These are phyloP conservation scores for Aspergillus ustus DNA, from an alignment of 2,329 filamentous ascomycete genomes.

Conservation along the genomic window DNA sequence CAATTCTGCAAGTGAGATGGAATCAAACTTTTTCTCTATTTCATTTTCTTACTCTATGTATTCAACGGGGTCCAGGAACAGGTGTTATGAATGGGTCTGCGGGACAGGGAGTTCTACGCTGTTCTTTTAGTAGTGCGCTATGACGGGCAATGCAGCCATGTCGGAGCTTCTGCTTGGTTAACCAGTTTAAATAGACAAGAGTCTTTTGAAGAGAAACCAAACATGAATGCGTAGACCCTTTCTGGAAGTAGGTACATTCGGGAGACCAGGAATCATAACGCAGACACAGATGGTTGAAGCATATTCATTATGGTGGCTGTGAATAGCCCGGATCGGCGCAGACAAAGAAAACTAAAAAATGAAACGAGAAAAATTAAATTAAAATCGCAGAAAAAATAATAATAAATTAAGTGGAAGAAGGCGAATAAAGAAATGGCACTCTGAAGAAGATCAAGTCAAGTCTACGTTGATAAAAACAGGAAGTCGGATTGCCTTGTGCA, in stretches of 20 bases:
- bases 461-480: slow-evolving; percentile 11
- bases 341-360: slow-evolving; percentile 11
- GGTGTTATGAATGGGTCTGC: slow-evolving; percentile 37
- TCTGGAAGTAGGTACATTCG: neutral
- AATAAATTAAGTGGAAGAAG: neutral
- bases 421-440: neutral
- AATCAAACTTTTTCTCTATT: slow-evolving; percentile 21
- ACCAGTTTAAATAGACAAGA: slow-evolving; percentile 16
- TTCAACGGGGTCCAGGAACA: slow-evolving; percentile 29
- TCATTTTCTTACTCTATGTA: slow-evolving; percentile 21
- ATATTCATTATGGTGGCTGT: slow-evolving; percentile 16
- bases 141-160: slow-evolving; percentile 24
- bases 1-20: slow-evolving; percentile 20
- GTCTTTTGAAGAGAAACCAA: neutral
- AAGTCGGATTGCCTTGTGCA: neutral
- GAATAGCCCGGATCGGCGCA: slow-evolving; percentile 1
- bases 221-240: neutral
- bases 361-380: neutral
- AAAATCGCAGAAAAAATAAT: neutral
- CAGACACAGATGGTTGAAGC: neutral
- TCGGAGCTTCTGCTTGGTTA: slow-evolving; percentile 15
- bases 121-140: slow-evolving; percentile 21
- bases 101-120: slow-evolving; percentile 34
- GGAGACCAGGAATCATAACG: neutral
- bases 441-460: neutral